Base-by-base conservation (phyloP, 352 stramenopile species). In the Phytophthora uliginosa region DNA sequence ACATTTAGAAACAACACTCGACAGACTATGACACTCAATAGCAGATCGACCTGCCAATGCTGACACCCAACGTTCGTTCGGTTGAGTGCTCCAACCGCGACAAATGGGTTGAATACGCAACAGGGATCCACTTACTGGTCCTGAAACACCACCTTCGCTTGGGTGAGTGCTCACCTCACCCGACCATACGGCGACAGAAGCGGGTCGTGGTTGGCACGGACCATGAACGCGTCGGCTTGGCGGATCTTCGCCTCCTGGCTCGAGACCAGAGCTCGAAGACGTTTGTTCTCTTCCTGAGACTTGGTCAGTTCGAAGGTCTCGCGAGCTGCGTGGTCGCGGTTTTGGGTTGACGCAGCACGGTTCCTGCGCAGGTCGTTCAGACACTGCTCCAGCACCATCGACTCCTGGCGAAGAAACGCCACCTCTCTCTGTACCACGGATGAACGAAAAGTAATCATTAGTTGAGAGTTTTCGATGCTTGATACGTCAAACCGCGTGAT, bases 221-320 rank as follows among this genome's bases (percentile, higher is more conserved):
- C 48, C 69, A 79, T 73, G 54, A 74, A 80, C 20, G 74, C 65
- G 28, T 88, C 77, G 12, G 62, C 67, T 28, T 77, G 65, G 47
- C 77, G 81, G 53, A 90, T 88, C 57, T 75, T 79, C 52, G 60
- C 68, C 59, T 90, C 83, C 58, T 80, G 71, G 15, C 56, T 78
- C 20, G 71, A 78, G 17, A 90, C 71, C 20, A 83, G 53, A 17
- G 66, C 74, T 36, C 76, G 77, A 61, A 90, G 70, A 7, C 83
- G 76, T n/a, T 74, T 63, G 51, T 88, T 88, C 71, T 90, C 78
- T 18, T 73, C 63, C 34, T 80, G 68, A 10, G 83, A 64, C 28
- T 76, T 73, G 2, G 45, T 66, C 7, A 90, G 63, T 48, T 74
- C 66, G 10, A 56, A 59, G 36, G 66, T 78, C 63, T 87, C 80